Percentiles rank a stretch among this genome's conserved stretches.
phyloP scores from a whole-genome alignment of 805 yeast species.

The Nakazawaea wyomingensis region DNA sequence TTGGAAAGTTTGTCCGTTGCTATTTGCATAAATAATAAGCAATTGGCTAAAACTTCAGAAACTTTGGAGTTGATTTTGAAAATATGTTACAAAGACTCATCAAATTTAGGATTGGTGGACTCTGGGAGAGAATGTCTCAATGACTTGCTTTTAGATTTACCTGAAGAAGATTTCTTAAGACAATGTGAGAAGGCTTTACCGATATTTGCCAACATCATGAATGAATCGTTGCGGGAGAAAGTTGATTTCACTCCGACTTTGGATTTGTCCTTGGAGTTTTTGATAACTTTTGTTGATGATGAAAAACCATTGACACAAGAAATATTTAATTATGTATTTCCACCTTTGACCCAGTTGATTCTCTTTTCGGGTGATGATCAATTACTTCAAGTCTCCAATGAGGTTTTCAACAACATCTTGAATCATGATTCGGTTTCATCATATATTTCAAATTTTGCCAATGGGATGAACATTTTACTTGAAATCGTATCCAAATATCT shows the following conservation, averaged over 20 bases:
- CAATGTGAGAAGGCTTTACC: slow-evolving; percentile 53
- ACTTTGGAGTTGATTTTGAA: slow-evolving; percentile 53
- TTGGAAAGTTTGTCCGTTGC: slow-evolving; percentile 64
- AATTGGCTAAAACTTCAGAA: slow-evolving; percentile 24
- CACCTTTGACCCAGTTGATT: slow-evolving; percentile 35
- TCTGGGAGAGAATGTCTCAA: slow-evolving; percentile 69
- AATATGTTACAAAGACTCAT: slow-evolving; percentile 66
- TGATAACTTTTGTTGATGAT: slow-evolving; percentile 41
- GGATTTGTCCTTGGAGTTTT: slow-evolving; percentile 51
- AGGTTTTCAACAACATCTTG: slow-evolving; percentile 60
- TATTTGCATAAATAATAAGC: slow-evolving; percentile 40
- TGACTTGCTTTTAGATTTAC: slow-evolving; percentile 46
- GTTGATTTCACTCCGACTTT: slow-evolving; percentile 58
- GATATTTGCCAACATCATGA: slow-evolving; percentile 34
- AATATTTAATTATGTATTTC: slow-evolving; percentile 39
- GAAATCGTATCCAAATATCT: slow-evolving; percentile 63
- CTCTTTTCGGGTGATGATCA: slow-evolving; percentile 62
- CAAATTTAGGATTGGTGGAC: slow-evolving; percentile 63
- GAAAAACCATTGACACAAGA: slow-evolving; percentile 28
- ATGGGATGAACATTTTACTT: slow-evolving; percentile 54
- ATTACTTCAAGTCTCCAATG: slow-evolving; percentile 71
- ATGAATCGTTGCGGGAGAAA: slow-evolving; percentile 24
- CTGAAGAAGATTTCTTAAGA: slow-evolving; percentile 36
- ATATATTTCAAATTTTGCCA: slow-evolving; percentile 28
- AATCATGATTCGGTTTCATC: slow-evolving; percentile 28